Evolutionary conservation across 108 stramenopile genomes (phyloP), one percentile per base, ranked within the genome.

Genomic region (Chaetoceros muelleri): DNA sequence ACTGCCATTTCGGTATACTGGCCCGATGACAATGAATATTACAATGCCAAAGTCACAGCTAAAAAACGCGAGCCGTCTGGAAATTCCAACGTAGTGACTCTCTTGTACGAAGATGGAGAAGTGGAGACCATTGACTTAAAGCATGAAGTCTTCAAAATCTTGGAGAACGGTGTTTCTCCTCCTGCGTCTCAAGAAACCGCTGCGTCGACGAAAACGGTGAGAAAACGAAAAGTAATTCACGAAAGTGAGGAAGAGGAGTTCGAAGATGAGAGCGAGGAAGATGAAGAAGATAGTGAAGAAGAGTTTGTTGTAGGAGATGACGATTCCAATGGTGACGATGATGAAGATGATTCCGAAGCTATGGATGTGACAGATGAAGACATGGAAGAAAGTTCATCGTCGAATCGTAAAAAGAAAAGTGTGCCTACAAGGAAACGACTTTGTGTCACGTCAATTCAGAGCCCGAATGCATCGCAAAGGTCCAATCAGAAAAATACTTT

Each of bases 71-170:
- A 40, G 13, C 34, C 34, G 13, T 40, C 34, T 40, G 34, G 34
- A 10, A 10, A 5, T 10, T 40, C 34, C 13, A 40, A 40, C 13
- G 34, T 40, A 13, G 34, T 40, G 13, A 53, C 61, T 13, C 52
- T 67, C n/a, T 31, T 53, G 22, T 90, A 90, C 58, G 88, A 90
- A 46, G 81, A 85, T 57, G 82, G 82, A 10, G 81, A 85, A 34
- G 48, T 29, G 10, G 82, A 83, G 58, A 69, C 70, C 53, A 66
- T 81, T 17, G 83, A 89, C 61, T 55, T 89, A 44, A 27, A 55
- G 21, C 55, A 10, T 13, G 76, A 80, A 63, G 54, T 55, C 24
- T 77, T 74, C 56, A 53, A 63, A 30, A 53, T 78, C 30, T 25
- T 78, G 17, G 55, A 62, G 10, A 34, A 61, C 2, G 61, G 55